These are phyloP conservation scores for Arachnomyces sp. DNA, from an alignment of 2,329 filamentous ascomycete genomes.

Conservation along the genomic window DNA sequence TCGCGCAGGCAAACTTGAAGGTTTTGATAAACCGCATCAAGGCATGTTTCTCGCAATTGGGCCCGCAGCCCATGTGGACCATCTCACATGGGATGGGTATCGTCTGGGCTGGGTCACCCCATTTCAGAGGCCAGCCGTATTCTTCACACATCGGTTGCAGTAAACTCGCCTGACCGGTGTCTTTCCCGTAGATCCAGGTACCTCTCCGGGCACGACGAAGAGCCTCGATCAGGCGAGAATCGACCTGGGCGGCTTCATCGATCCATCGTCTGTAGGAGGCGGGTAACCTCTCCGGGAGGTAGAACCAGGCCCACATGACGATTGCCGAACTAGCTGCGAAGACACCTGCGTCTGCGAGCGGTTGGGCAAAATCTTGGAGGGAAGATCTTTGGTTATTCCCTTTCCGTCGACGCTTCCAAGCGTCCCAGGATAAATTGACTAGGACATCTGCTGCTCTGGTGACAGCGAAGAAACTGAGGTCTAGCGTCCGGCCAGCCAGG, in stretches of 20 bases:
- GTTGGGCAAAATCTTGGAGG: conserved; percentile 35
- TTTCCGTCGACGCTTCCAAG: conserved; percentile 30
- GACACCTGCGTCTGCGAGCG: conserved; percentile 57
- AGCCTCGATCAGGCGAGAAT: conserved; percentile 64
- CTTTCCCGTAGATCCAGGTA: conserved; percentile 62
- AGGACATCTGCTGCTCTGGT: conserved; percentile 66
- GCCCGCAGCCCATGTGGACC: conserved; percentile 71
- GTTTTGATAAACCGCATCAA: conserved; percentile 59
- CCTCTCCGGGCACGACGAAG: conserved; percentile 60
- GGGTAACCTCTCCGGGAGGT: conserved; percentile 62
- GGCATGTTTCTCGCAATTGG: conserved; percentile 68
- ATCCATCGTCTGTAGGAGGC: conserved; percentile 76
- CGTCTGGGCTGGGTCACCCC: conserved; percentile 63
- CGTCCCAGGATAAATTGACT: conserved; percentile 58
- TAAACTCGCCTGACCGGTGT: conserved; percentile 62
- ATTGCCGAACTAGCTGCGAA: conserved; percentile 66
- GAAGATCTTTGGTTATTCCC: conserved; percentile 21
- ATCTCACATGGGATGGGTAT: conserved; percentile 74
- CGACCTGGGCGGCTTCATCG: conserved; percentile 65
- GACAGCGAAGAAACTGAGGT: conserved; percentile 71
- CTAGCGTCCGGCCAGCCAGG: conserved; percentile 66
- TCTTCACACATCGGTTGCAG: conserved; percentile 66
- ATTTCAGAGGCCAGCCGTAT: conserved; percentile 58
- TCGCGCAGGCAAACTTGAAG: conserved; percentile 67
- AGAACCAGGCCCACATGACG: conserved; percentile 90